These are phyloP conservation scores for Backusella luteola DNA, from an alignment of 192 early-diverging fungal species.

Conservation along the genomic window DNA sequence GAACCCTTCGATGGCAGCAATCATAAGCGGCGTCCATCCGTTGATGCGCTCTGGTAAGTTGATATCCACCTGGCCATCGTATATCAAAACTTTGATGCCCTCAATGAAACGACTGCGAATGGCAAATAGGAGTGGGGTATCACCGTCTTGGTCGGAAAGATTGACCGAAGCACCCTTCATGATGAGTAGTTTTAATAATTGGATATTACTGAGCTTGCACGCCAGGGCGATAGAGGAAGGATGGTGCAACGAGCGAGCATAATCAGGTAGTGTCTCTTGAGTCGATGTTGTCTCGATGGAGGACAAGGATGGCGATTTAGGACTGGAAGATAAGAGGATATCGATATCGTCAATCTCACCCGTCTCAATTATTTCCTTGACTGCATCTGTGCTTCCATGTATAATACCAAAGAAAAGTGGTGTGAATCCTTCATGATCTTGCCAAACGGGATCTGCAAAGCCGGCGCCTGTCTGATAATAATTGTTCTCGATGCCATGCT, in stretches of 20 bases:
- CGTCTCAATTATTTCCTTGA: slow-evolving; percentile 48
- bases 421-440: slow-evolving; percentile 60
- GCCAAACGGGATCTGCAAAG: slow-evolving; percentile 47
- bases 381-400: slow-evolving; percentile 44
- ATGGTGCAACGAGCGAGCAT: slow-evolving; percentile 16
- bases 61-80: slow-evolving; percentile 33
- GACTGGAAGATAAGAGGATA: slow-evolving; percentile 24
- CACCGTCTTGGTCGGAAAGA: slow-evolving; percentile 64
- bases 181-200: slow-evolving; percentile 50
- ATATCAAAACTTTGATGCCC: slow-evolving; percentile 48
- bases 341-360: slow-evolving; percentile 52
- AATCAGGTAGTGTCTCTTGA: slow-evolving; percentile 8
- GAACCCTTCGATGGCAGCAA: slow-evolving; percentile 65
- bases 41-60: slow-evolving; percentile 52
- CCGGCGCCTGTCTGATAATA: slow-evolving; percentile 27
- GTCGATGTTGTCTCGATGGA: background rate
- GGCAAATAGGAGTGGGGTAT: slow-evolving; percentile 57
- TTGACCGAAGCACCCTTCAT: slow-evolving; percentile 53
- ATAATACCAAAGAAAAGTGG: slow-evolving; percentile 63
- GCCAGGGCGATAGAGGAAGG: slow-evolving; percentile 52
- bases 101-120: slow-evolving; percentile 50
- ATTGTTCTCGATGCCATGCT: slow-evolving; percentile 35
- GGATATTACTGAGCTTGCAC: slow-evolving; percentile 46
- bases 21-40: slow-evolving; percentile 58
- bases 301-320: background rate